Base-by-base conservation (phyloP, 257 asterid species). In the Solanum clarkiae region DNA sequence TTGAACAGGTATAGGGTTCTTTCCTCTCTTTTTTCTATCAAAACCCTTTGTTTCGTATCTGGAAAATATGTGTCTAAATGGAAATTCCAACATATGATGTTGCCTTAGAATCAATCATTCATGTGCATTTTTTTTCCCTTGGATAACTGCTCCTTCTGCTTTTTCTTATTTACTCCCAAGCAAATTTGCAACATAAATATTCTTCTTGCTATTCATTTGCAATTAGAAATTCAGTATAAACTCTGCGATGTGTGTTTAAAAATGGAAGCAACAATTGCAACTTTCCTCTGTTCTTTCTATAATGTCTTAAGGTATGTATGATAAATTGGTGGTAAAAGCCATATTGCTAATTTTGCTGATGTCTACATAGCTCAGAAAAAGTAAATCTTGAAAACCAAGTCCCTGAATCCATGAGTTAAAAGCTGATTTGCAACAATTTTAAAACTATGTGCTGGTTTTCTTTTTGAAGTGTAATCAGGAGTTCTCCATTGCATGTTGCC, bases 1-100 rank as follows among this genome's bases (percentile, higher is more conserved):
- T 95, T 80, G 96, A 93, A 89, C 93, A 95, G 96, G 97, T 92
- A 55, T 55, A 51, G 42, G 42, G 60, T 20, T n/a, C 56, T 59
- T 74, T 49, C 75, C 47, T 40, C n/a, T 7, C 11, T 10, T 72
- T 32, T 20, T n/a, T 72, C 14, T 7, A 80, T 57, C 44, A 85
- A 22, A 62, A 56, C 29, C 51, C 22, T 68, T 42, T 9, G 29
- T 66, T 45, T 80, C 3, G 10, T 17, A 51, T n/a, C 20, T 72
- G 36, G 40, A 44, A 15, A 72, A 44, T 20, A 44, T 69, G 18
- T 72, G 20, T 79, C 16, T 51, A 29, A 18, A 16, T 57, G 68
- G 65, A 85, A 80, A 17, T 84, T 7, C 74, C 57, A 53, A 18
- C 77, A 40, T 40, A 70, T 71, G 80, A 71, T 42, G 56, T 20